A percentile compares a stretch with the other conserved stretches of the same genome.
phyloP scores from a whole-genome alignment of 2,329 filamentous ascomycete species.

The Botrytis squamosa region DNA sequence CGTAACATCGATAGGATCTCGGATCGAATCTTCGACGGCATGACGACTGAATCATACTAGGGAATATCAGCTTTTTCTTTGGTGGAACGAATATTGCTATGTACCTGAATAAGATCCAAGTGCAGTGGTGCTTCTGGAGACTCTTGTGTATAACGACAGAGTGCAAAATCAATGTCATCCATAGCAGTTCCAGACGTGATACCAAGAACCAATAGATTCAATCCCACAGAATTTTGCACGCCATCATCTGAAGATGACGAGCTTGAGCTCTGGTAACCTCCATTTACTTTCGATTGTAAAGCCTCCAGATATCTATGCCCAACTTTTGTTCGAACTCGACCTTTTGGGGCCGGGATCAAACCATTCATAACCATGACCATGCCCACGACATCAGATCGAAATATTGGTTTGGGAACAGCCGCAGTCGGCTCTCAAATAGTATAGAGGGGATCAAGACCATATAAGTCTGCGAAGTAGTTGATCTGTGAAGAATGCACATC shows the following conservation, averaged over 20 bases:
- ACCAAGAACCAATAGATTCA: conserved; percentile 38
- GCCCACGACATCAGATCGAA: conserved; percentile 21
- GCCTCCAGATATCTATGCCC: conserved; percentile 39
- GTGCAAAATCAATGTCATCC: conserved; percentile 39
- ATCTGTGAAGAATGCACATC: not conserved
- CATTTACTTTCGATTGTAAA: conserved; percentile 35
- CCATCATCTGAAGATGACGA: conserved; percentile 29
- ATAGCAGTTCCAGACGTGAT: conserved; percentile 38
- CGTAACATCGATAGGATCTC: conserved; percentile 39
- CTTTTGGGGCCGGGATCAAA: conserved; percentile 33
- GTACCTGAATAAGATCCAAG: conserved; percentile 38
- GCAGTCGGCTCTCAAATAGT: conserved; percentile 6
- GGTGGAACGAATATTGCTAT: not conserved
- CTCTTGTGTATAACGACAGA: conserved; percentile 39
- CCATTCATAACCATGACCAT: conserved; percentile 28
- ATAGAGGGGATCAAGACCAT: not conserved
- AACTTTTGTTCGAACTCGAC: conserved; percentile 34
- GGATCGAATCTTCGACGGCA: conserved; percentile 39
- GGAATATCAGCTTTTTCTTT: conserved; percentile 12
- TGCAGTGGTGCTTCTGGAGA: conserved; percentile 35
- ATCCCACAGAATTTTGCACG: conserved; percentile 28
- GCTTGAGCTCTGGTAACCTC: conserved; percentile 30
- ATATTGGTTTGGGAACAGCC: conserved; percentile 15
- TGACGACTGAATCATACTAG: conserved; percentile 39
- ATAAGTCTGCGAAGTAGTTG: not conserved